phyloP scores from a whole-genome alignment of 495 filamentous ascomycete species.

The Astrothelium macrocarpum region DNA sequence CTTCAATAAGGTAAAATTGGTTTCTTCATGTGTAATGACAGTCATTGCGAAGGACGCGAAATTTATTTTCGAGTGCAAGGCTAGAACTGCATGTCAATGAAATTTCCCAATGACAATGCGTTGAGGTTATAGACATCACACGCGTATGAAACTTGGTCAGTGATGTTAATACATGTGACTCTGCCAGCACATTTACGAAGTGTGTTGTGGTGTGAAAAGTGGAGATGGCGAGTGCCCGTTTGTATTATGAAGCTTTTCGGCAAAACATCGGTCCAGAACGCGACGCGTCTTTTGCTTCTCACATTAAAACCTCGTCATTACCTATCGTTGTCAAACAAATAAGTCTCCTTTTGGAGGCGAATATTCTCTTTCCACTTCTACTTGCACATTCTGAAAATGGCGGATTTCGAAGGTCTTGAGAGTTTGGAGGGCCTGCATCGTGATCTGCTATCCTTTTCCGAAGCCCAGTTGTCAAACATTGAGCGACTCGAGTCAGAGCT shows the following conservation, averaged over 20 bases:
- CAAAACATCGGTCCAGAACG: not conserved
- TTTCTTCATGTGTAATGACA: not conserved
- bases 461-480: conserved; percentile 50
- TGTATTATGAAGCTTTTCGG: conserved; percentile 1
- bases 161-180: no score
- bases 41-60: not conserved
- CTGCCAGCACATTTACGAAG: no score
- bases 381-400: conserved; percentile 42
- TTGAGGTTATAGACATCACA: no score
- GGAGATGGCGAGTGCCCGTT: no score
- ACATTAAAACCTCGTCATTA: not conserved
- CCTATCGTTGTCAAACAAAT: not conserved
- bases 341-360: not conserved
- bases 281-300: not conserved
- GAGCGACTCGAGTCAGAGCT: conserved; percentile 58
- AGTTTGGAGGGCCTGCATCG: conserved; percentile 66
- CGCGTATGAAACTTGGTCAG: no score
- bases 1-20: not conserved
- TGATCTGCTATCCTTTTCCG: conserved; percentile 60
- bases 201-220: no score
- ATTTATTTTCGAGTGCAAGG: not conserved
- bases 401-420: conserved; percentile 52
- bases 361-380: not conserved
- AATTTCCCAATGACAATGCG: no score
- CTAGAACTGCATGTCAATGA: no score